These are phyloP conservation scores for Leptographium lundbergii DNA, from an alignment of 2,329 filamentous ascomycete genomes.

Conservation along the genomic window DNA sequence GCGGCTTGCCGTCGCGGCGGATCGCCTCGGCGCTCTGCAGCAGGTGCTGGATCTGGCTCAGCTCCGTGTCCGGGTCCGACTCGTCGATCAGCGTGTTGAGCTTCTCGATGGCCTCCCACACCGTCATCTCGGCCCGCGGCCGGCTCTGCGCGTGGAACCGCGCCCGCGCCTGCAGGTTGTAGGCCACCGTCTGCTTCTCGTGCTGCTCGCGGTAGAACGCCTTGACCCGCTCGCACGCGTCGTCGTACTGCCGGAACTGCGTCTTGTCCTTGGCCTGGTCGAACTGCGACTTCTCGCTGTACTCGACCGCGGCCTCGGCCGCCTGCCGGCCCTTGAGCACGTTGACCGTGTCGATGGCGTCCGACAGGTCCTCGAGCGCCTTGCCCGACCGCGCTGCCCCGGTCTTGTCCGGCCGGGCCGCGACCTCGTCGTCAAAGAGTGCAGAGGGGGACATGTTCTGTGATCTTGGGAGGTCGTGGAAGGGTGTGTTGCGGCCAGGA, in stretches of 20 bases:
- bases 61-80: constrained; percentile 76
- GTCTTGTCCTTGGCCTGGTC: constrained; percentile 22
- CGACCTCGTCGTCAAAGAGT: constrained; percentile 12
- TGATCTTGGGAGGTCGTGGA: constrained; percentile 1
- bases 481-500: too few species aligned
- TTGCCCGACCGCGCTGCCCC: constrained; percentile 11
- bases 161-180: constrained; percentile 71
- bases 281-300: constrained; percentile 15
- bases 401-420: constrained; percentile 2
- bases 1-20: constrained; percentile 68
- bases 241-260: constrained; percentile 56
- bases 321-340: constrained; percentile 15
- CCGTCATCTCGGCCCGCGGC: constrained; percentile 56
- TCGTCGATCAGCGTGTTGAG: constrained; percentile 85
- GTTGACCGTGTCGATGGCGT: constrained; percentile 23
- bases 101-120: constrained; percentile 89
- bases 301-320: constrained; percentile 5
- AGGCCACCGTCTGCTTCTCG: constrained; percentile 63
- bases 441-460: constrained; percentile 21
- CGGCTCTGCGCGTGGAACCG: constrained; percentile 54
- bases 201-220: constrained; percentile 69
- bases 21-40: constrained; percentile 84
- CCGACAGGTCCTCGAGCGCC: constrained; percentile 21
- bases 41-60: constrained; percentile 82
- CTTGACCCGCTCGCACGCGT: constrained; percentile 73